A percentile compares a stretch with the other conserved stretches of the same genome.
phyloP scores from a whole-genome alignment of 139 green algal species.

The Nannochloris sp. region DNA sequence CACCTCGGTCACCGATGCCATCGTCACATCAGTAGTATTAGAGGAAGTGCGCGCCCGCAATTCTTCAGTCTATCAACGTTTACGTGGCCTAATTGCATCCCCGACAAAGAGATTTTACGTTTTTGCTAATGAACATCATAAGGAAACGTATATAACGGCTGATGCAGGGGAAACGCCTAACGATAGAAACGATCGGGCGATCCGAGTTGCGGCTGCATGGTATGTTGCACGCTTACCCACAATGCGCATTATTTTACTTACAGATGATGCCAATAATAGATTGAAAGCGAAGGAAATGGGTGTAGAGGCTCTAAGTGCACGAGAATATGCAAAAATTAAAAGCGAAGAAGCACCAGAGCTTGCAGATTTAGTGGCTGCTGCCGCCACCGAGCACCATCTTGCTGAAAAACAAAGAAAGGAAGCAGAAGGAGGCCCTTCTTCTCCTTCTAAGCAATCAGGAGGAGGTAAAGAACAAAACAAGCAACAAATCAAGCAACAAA shows the following conservation, averaged over 20 bases:
- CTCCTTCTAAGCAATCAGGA: not conserved
- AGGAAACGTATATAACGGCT: conserved; percentile 65
- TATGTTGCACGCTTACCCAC: conserved; percentile 41
- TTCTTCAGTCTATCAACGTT: conserved; percentile 58
- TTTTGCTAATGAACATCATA: conserved; percentile 95
- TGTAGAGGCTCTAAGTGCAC: conserved; percentile 43
- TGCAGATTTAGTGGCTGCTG: conserved; percentile 49
- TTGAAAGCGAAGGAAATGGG: conserved; percentile 52
- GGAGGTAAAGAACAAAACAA: conserved; percentile 6
- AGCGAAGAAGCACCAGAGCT: conserved; percentile 48
- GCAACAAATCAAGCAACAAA: too few species aligned
- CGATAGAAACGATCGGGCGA: conserved; percentile 97
- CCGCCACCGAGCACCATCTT: not conserved
- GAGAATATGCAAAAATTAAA: conserved; percentile 24
- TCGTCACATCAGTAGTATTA: conserved; percentile 68
- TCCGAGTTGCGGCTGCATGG: conserved; percentile 77
- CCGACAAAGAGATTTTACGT: conserved; percentile 80
- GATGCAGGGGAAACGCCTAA: conserved; percentile 77
- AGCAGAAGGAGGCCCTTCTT: not conserved
- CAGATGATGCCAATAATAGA: conserved; percentile 81
- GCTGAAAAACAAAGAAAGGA: not conserved
- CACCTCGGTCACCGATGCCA: conserved; percentile 69
- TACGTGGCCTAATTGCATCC: conserved; percentile 53
- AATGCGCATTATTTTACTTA: conserved; percentile 73
- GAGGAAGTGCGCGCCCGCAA: conserved; percentile 78